These are phyloP conservation scores for Cryphonectria parasitica DNA, from an alignment of 2,329 filamentous ascomycete genomes.

Conservation along the genomic window DNA sequence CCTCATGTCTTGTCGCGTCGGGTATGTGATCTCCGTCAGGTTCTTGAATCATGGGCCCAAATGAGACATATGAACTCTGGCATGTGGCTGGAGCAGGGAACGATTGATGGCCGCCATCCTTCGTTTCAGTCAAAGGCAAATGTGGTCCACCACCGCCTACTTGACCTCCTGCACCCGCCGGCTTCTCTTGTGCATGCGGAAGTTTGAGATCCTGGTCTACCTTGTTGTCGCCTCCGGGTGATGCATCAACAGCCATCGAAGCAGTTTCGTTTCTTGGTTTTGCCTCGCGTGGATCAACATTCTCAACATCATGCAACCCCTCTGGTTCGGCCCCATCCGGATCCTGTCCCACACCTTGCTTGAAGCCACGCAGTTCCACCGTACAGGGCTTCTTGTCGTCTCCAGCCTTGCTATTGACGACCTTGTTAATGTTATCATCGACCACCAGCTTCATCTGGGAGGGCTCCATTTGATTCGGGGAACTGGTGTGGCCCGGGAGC, in stretches of 20 bases:
- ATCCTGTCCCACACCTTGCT: neutral
- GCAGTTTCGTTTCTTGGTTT: neutral
- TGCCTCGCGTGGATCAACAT: neutral
- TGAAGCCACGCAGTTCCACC: neutral
- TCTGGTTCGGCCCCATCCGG: neutral
- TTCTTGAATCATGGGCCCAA: neutral
- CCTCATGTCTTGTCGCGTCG: neutral
- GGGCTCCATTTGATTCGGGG: neutral
- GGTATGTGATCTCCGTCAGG: neutral
- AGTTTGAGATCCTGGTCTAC: neutral
- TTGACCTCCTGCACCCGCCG: neutral
- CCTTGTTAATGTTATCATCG: neutral
- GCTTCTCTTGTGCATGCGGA: neutral
- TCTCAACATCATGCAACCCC: neutral
- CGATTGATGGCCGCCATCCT: no score
- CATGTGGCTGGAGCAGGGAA: neutral
- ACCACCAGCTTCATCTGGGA: neutral
- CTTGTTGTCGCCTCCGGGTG: neutral
- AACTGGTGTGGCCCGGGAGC: neutral
- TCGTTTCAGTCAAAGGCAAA: neutral
- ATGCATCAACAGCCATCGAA: neutral
- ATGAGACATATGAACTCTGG: constrained; percentile 9
- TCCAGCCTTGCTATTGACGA: neutral
- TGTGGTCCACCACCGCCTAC: neutral
- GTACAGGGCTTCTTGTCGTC: neutral